Base-by-base conservation (phyloP, 1,284 basidiomycete genomes). In the Lentinus polychrous region DNA sequence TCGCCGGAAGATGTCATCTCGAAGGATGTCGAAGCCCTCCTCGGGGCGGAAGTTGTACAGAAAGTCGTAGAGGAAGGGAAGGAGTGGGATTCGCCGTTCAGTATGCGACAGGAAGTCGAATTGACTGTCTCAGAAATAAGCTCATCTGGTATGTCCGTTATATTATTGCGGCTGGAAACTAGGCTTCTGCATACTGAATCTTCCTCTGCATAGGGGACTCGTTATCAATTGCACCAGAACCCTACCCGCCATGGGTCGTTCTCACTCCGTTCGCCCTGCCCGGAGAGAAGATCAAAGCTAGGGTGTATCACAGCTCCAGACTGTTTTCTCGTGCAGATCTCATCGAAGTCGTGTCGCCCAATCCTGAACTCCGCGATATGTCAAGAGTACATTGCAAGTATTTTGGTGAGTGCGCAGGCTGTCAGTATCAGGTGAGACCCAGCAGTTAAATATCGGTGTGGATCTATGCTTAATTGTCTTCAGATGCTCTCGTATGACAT, bases 401-500 rank as follows among this genome's bases (percentile, higher is more conserved):
- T 63, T 97, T 95, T 70, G 86, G 86, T 0, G 73, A 71, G 46
- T 96, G 93, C 59, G 81, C 74, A 8, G 86, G 85, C 0, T 89
- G 84, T 59, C 86, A 90, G 59, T 87, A 88, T 61, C 85, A 89
- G 67, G 84, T 82, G 36, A 20, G 65, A 56, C 5, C 12, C 14
- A 37, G n/a, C 18, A n/a, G 5, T 6, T 5, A 18, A 4, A 18
- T 15, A 37, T 37, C 5, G 12, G 18, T 14, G 35, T 15, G 14
- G 35, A 6, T 4, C 14, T 37, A 6, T 36, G n/a, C 18, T 39
- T n/a, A 23, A 27, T 12, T 42, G 32, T 18, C 15, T 39, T 20
- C 33, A 94, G 82, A 93, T 92, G 81, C 72, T 98, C 2, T 83
- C 91, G 0, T 97, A 97, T 58, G 80, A 86, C 14, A 79, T 76